Base-by-base conservation (phyloP, 768 basidiomycete genomes). In the Favolaschia claudopus region DNA sequence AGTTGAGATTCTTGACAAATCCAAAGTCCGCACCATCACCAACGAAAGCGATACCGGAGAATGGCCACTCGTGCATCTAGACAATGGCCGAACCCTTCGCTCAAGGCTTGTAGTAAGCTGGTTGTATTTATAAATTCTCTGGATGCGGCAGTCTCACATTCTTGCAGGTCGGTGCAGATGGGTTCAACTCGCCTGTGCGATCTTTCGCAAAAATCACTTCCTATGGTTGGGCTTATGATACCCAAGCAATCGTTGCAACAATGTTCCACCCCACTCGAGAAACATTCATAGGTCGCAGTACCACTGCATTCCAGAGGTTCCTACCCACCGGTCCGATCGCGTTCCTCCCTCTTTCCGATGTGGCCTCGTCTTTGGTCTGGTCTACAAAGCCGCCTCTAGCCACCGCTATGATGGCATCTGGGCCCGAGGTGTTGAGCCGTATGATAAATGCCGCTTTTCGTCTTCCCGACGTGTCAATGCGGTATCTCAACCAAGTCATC, bases 361-460 rank as follows among this genome's bases (percentile, higher is more conserved):
- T 87, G 0, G 78, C 79, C 2, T 93, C 95, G 10, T 95, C 96
- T 4, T 81, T 99, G 46, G 97, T 98, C 7, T 99, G 97, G 97
- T 96, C 94, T 19, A 96, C 92, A 0, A 85, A 80, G 51, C 93
- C 95, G 1, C 70, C 77, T 6, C 79, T 95, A 8, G 94, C 95
- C 3, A 74, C 83, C n/a, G 85, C 88, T 1, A 78, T 97, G 36
- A 87, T 87, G 25, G 77, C 84, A 17, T 81, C 86, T 4, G 88
- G 88, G 5, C 82, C 89, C 1, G 78, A 74, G 4, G 84, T 91
- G 17, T 74, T 99, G 40, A 74, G 81, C 10, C 76, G 72, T 40
- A 89, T 99, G 86, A 85, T 98, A 67, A 97, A 98, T 70, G 91
- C 90, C 17, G 95, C 92, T 7, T 99, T 95, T 79, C 85, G 94